Percentiles rank a stretch among this genome's conserved stretches.
Evolutionary conservation across 1,139 yeast species (phyloP).

Genomic region (Suzukiozyma palmioleophila): DNA sequence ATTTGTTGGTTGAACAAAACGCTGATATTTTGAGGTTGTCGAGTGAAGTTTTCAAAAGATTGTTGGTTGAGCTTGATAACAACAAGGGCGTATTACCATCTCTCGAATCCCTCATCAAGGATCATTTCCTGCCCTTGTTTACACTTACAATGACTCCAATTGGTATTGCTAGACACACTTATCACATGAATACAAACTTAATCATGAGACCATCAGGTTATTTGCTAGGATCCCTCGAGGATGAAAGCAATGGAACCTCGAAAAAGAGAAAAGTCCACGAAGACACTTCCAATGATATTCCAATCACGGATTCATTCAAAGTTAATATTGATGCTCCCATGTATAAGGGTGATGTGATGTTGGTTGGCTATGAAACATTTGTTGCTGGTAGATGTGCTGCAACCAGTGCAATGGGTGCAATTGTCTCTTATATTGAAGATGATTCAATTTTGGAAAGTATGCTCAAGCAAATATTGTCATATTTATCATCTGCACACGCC

Average conservation of each 20-base stretch:
- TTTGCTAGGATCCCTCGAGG: slow-evolving; percentile 29
- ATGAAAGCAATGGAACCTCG: slow-evolving; percentile 19
- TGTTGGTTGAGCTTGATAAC: slow-evolving; percentile 44
- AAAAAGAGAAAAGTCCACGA: slow-evolving; percentile 30
- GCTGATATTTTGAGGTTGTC: slow-evolving; percentile 65
- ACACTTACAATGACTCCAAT: slow-evolving; percentile 86
- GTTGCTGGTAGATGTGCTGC: slow-evolving; percentile 74
- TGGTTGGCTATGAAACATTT: slow-evolving; percentile 74
- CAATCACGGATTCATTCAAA: slow-evolving; percentile 49
- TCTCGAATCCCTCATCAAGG: slow-evolving; percentile 45
- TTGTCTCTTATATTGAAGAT: slow-evolving; percentile 53
- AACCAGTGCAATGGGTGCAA: slow-evolving; percentile 70
- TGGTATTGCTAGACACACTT: slow-evolving; percentile 87
- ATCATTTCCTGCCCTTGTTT: slow-evolving; percentile 59
- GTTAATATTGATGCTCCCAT: slow-evolving; percentile 93
- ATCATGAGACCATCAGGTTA: slow-evolving; percentile 81
- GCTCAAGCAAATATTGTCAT: slow-evolving; percentile 34
- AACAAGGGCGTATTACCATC: slow-evolving; percentile 26
- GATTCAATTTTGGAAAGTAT: slow-evolving; percentile 32
- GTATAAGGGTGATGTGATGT: slow-evolving; percentile 83
- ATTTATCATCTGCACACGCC: slow-evolving; percentile 60
- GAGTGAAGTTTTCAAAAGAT: slow-evolving; percentile 52
- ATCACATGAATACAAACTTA: slow-evolving; percentile 71
- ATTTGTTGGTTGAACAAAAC: slow-evolving; percentile 84
- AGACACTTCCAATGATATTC: slow-evolving; percentile 38